Conservation (phyloP, 495 filamentous ascomycete genomes). For the Aspergillus nidulans region DNA sequence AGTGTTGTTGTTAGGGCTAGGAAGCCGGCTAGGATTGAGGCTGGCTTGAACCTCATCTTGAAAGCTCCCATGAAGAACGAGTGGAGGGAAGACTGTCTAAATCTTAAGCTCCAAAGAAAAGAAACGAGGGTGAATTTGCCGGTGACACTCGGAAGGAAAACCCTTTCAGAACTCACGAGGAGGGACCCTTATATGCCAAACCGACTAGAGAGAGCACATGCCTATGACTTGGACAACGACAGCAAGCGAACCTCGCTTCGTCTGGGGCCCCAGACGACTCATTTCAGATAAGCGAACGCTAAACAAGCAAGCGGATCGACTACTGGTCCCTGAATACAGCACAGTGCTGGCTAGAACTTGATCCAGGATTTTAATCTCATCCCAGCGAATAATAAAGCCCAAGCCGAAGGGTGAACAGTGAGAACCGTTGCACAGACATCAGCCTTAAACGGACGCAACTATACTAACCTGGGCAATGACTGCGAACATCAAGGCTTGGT, state of each 20-base stretch:
- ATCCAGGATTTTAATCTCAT: not conserved
- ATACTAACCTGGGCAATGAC: conserved; percentile 6
- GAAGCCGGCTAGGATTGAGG: conserved; percentile 1
- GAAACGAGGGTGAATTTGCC: conserved; percentile 5
- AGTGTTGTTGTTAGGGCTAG: conserved; percentile 11
- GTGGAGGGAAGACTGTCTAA: not conserved
- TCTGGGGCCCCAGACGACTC: not conserved
- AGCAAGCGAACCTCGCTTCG: conserved; percentile 1
- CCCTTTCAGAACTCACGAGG: not conserved
- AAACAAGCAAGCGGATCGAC: not conserved
- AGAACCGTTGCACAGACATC: not conserved
- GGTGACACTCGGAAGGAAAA: not conserved
- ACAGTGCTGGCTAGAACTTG: not conserved
- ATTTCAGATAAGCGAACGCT: not conserved
- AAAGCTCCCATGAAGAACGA: not conserved
- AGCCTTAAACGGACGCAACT: not conserved
- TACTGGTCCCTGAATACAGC: not conserved
- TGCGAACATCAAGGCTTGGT: conserved; percentile 9
- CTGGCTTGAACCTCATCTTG: conserved; percentile 6
- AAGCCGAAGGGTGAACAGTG: not conserved
- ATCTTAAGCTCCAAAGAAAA: not conserved
- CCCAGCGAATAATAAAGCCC: not conserved
- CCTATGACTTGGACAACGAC: not conserved
- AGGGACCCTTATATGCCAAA: not conserved
- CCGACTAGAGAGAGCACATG: not conserved